Evolutionary conservation across 306 rosid genomes (phyloP).

Genomic region (Comarum palustre): DNA sequence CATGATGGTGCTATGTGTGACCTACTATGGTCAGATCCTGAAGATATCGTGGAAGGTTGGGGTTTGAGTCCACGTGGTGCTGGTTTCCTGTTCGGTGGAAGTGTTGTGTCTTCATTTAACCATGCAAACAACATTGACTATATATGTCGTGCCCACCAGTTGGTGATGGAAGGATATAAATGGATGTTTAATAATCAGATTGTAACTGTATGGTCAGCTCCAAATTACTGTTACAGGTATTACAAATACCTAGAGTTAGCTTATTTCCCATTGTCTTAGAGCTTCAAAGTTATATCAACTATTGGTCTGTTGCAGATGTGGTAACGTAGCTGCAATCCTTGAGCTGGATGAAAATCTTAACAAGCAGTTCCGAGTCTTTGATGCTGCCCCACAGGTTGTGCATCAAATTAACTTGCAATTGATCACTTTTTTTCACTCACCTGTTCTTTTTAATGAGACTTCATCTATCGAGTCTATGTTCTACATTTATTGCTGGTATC

Average conservation of each 20-base stretch:
- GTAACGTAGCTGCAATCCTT: conserved; percentile 95
- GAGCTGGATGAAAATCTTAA: conserved; percentile 88
- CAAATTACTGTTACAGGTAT: conserved; percentile 97
- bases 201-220: conserved; percentile 99
- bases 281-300: conserved; percentile 27
- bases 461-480: conserved; percentile 3
- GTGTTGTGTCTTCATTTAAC: conserved; percentile 79
- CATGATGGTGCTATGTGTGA: conserved; percentile 99
- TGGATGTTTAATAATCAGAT: conserved; percentile 99
- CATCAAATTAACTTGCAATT: conserved; percentile 19
- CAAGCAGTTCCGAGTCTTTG: conserved; percentile 85
- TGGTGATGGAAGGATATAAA: conserved; percentile 99
- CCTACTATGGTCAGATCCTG: conserved; percentile 98
- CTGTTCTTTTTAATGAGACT: background rate
- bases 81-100: conserved; percentile 93
- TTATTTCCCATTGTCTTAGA: conserved; percentile 6
- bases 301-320: conserved; percentile 61
- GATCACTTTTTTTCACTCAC: background rate
- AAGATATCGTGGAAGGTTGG: conserved; percentile 98
- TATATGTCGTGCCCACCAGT: conserved; percentile 98
- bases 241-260: conserved; percentile 12
- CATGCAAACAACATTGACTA: conserved; percentile 91
- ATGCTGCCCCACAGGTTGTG: conserved; percentile 96
- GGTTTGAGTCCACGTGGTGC: conserved; percentile 99
- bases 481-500: conserved; percentile 1